Evolutionary conservation across 177 flowering plant species (phyloP).

Genomic region (Vitis hybrid): DNA sequence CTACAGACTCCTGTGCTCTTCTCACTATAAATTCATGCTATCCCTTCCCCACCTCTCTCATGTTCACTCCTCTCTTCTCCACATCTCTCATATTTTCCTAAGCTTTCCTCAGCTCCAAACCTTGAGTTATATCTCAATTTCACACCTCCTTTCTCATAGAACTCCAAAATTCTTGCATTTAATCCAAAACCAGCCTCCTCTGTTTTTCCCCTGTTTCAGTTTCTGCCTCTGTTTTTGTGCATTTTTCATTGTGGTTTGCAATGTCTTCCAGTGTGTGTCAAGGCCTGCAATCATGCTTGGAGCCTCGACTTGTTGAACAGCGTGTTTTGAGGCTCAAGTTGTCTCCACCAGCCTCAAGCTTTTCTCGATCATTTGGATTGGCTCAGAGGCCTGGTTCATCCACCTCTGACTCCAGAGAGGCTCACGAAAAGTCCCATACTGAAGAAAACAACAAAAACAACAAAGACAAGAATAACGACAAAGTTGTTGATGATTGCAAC

Average conservation of each 20-base stretch:
- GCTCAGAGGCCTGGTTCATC: background rate
- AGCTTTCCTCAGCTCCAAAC: conserved; percentile 1
- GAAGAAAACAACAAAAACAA: background rate
- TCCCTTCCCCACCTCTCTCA: conserved; percentile 24
- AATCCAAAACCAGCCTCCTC: conserved; percentile 8
- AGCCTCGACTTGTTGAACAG: conserved; percentile 32
- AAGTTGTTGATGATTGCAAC: background rate
- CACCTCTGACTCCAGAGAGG: conserved; percentile 2
- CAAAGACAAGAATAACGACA: background rate
- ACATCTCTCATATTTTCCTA: background rate
- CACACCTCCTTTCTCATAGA: too few species aligned
- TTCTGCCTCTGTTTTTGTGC: conserved; percentile 11
- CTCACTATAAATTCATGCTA: too few species aligned
- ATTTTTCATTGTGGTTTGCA: conserved; percentile 12
- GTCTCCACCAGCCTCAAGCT: conserved; percentile 20
- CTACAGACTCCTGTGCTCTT: too few species aligned
- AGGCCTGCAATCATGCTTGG: conserved; percentile 44
- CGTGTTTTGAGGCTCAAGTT: conserved; percentile 28
- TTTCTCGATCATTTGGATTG: background rate
- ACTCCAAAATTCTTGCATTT: background rate
- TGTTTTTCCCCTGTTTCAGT: conserved; percentile 11
- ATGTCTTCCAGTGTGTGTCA: conserved; percentile 45
- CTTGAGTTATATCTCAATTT: conserved; percentile 7
- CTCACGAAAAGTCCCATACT: background rate
- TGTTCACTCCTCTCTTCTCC: conserved; percentile 11